Evolutionary conservation across 164 flowering plant species (phyloP).

Genomic region (Vitis riparia): DNA sequence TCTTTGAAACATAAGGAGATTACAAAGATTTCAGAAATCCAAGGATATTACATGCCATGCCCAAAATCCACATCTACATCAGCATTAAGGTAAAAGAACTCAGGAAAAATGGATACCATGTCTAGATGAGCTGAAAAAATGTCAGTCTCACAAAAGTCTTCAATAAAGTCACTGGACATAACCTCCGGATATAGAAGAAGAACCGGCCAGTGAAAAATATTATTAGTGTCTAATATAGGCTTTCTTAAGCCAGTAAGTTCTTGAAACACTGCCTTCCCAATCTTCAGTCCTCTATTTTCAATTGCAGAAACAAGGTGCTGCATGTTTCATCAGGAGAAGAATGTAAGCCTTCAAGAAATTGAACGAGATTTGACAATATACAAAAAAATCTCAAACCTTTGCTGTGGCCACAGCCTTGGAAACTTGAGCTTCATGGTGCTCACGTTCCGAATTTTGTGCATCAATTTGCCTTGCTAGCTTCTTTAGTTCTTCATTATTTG

Average conservation of each 20-base stretch:
- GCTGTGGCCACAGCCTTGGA: conserved; percentile 60
- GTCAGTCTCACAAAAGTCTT: conserved; percentile 94
- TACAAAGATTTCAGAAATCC: neutral
- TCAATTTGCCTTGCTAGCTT: conserved; percentile 54
- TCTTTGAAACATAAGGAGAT: conserved; percentile 78
- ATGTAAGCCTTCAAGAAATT: neutral
- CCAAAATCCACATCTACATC: neutral
- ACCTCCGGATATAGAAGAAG: conserved; percentile 88
- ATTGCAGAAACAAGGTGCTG: conserved; percentile 74
- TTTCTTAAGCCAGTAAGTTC: conserved; percentile 79
- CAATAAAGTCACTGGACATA: conserved; percentile 95
- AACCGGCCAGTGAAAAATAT: conserved; percentile 94
- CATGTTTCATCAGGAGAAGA: conserved; percentile 16
- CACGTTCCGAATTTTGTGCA: conserved; percentile 42
- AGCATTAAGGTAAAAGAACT: neutral
- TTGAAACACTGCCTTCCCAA: conserved; percentile 74
- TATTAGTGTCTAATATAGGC: conserved; percentile 62
- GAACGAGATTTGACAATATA: neutral
- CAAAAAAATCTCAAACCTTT: conserved; percentile 47
- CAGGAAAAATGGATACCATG: conserved; percentile 63
- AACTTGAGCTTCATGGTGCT: conserved; percentile 58
- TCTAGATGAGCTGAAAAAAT: conserved; percentile 83
- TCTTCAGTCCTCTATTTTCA: conserved; percentile 61
- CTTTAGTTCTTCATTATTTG: conserved; percentile 73
- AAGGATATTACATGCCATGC: neutral